Conservation (phyloP, 352 stramenopile species). For the Aphanomyces cochlioides region DNA sequence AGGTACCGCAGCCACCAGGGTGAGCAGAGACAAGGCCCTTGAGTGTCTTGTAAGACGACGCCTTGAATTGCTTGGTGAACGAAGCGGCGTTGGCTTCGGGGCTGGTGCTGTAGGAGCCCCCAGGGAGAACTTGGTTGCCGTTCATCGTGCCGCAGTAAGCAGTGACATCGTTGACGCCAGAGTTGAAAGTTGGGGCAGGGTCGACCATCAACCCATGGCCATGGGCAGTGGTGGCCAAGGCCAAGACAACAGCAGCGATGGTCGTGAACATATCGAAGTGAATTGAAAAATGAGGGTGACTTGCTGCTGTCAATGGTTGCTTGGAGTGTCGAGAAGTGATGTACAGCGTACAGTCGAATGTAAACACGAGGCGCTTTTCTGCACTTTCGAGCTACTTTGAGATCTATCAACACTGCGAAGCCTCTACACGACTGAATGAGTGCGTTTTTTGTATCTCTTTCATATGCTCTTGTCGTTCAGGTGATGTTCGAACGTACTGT, state of each 20-base stretch:
- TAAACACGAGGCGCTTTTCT: too few relatives aligned
- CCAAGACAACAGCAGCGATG: not conserved
- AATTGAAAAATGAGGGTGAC: too few relatives aligned
- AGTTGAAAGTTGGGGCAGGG: constrained; percentile 5
- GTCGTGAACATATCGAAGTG: too few relatives aligned
- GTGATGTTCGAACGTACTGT: too few relatives aligned
- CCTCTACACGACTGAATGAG: too few relatives aligned
- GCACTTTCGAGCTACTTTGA: too few relatives aligned
- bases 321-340: too few relatives aligned
- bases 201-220: constrained; percentile 12
- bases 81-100: constrained; percentile 3
- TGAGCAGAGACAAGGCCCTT: constrained; percentile 18
- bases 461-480: too few relatives aligned
- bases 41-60: constrained; percentile 11
- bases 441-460: too few relatives aligned
- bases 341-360: too few relatives aligned
- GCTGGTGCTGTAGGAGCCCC: constrained; percentile 19
- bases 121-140: not conserved
- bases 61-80: constrained; percentile 20
- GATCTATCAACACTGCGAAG: too few relatives aligned
- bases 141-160: constrained; percentile 10
- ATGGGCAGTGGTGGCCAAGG: not conserved
- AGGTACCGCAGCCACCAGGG: not conserved
- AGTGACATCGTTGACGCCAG: constrained; percentile 8
- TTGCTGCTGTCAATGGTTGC: too few relatives aligned